Percentiles rank a stretch among this genome's conserved stretches.
phyloP scores from a whole-genome alignment of 306 rosid genomes.

The Spatholobus suberectus region DNA sequence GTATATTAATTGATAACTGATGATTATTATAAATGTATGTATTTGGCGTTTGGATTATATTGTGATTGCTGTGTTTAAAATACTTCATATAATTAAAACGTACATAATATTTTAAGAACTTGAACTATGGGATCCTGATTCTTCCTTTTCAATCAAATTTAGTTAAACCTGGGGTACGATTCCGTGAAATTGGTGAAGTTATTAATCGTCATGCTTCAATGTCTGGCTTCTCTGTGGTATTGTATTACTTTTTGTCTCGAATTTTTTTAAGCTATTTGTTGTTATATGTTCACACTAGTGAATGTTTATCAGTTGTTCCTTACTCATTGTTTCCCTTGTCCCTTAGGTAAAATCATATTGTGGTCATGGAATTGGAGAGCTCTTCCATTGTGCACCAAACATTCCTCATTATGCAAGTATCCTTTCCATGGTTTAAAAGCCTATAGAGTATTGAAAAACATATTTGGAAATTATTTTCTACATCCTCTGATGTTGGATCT shows the following conservation, averaged over 20 bases:
- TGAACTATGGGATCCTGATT: conserved; percentile 29
- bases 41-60: conserved; percentile 9
- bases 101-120: conserved; percentile 9
- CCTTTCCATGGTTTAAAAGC: conserved; percentile 47
- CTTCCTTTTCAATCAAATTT: conserved; percentile 39
- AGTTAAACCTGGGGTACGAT: conserved; percentile 95
- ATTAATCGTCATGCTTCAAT: conserved; percentile 80
- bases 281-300: conserved; percentile 21
- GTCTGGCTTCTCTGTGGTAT: conserved; percentile 96
- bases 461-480: conserved; percentile 17
- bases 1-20: background rate
- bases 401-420: conserved; percentile 95
- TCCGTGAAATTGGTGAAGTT: conserved; percentile 96
- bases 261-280: background rate
- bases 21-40: background rate
- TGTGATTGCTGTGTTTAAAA: conserved; percentile 2
- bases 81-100: background rate
- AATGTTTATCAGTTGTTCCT: conserved; percentile 8
- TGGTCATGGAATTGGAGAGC: conserved; percentile 99
- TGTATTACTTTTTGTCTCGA: background rate
- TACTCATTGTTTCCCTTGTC: conserved; percentile 17
- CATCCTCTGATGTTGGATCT: conserved; percentile 20
- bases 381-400: conserved; percentile 94
- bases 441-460: background rate
- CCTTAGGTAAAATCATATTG: conserved; percentile 73